Percentiles rank a stretch among this genome's conserved stretches.
These are phyloP conservation scores for Penicillium sp. DNA, from an alignment of 2,329 filamentous ascomycete genomes.

Conservation along the genomic window DNA sequence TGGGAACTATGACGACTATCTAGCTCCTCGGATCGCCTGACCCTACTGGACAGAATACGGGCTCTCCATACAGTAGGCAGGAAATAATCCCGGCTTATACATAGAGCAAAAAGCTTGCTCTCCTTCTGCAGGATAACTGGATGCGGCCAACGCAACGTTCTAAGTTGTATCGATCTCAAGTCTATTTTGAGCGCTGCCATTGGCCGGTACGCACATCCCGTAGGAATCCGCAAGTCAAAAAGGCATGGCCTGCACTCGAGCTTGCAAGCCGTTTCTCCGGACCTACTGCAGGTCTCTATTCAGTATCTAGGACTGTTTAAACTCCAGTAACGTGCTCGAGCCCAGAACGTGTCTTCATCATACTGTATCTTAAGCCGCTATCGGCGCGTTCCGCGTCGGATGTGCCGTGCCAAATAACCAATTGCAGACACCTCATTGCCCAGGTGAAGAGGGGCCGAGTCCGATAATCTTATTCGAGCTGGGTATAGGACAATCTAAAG, in stretches of 20 bases:
- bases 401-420: neutral
- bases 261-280: neutral
- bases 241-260: conserved; percentile 2
- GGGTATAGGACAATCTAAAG: neutral
- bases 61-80: neutral
- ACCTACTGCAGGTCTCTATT: neutral
- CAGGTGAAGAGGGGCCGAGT: neutral
- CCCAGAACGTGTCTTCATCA: neutral
- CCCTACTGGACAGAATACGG: neutral
- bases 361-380: neutral
- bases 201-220: neutral
- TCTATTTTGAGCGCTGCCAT: neutral
- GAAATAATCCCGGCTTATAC: conserved; percentile 12
- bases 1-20: neutral
- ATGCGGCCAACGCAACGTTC: neutral
- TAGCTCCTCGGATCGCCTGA: conserved; percentile 10
- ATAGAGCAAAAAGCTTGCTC: conserved; percentile 7
- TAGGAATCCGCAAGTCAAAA: neutral
- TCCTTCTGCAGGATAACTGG: neutral
- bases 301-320: neutral
- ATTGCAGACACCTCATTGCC: neutral
- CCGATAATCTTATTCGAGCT: neutral
- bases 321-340: neutral
- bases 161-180: neutral
- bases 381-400: conserved; percentile 26